These are phyloP conservation scores for Coffea canephora DNA, from an alignment of 257 asterid genomes.

Conservation along the genomic window DNA sequence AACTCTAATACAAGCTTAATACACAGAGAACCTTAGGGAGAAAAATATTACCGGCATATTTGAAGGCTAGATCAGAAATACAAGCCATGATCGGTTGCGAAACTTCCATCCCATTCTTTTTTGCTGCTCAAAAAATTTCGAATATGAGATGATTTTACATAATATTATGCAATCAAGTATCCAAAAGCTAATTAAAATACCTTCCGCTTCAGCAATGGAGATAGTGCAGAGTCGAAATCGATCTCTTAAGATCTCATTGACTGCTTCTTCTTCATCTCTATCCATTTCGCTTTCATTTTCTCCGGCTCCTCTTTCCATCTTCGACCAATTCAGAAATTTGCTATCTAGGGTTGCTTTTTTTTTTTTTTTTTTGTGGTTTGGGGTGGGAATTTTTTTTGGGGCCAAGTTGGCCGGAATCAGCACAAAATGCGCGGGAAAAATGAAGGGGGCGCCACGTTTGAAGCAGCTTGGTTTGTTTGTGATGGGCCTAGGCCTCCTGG, in stretches of 20 bases:
- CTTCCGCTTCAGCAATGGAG: constrained; percentile 81
- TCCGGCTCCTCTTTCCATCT: constrained; percentile 26
- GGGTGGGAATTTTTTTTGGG: not conserved
- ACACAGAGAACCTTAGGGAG: not conserved
- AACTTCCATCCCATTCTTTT: constrained; percentile 69
- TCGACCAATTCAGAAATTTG: not conserved
- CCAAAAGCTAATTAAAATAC: constrained; percentile 16
- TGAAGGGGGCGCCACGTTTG: not conserved
- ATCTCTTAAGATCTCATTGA: constrained; percentile 61
- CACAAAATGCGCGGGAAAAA: constrained; percentile 21
- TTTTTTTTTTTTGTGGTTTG: not conserved
- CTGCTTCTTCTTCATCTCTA: constrained; percentile 68
- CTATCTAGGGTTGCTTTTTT: not conserved
- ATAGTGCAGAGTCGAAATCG: constrained; percentile 80
- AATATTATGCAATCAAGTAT: not conserved
- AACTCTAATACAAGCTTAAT: not conserved
- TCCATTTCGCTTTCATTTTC: constrained; percentile 57
- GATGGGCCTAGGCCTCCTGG: not conserved
- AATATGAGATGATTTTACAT: not conserved
- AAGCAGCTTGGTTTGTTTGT: not conserved
- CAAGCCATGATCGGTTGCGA: constrained; percentile 80
- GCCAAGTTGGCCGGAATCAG: not conserved
- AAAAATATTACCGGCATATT: constrained; percentile 57
- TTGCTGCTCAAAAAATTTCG: constrained; percentile 44
- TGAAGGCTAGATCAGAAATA: constrained; percentile 81